Percentiles rank a stretch among this genome's conserved stretches.
Conservation (phyloP, 306 rosid genomes). For the Lupinus albus region DNA sequence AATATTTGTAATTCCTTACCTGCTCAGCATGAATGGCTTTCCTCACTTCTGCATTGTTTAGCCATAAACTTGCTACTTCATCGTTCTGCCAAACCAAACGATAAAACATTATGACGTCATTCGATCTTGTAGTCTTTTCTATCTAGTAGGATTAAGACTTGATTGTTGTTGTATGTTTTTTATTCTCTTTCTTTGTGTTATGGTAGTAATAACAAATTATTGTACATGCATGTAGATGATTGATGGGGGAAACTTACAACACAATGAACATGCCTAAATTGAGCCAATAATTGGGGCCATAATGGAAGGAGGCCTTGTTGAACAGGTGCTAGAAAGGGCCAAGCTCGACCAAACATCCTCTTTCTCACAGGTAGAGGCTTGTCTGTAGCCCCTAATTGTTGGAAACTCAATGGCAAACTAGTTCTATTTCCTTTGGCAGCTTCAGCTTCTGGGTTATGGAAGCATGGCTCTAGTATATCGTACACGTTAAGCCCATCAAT, state of each 20-base stretch:
- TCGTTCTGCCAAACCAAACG: conserved; percentile 54
- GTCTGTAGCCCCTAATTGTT: conserved; percentile 58
- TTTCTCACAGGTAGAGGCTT: conserved; percentile 61
- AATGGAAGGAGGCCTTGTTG: conserved; percentile 59
- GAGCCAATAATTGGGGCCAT: conserved; percentile 59
- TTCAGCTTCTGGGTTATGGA: conserved; percentile 40
- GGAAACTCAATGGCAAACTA: conserved; percentile 61
- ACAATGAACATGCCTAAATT: not conserved
- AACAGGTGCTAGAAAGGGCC: conserved; percentile 71
- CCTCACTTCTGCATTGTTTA: conserved; percentile 60
- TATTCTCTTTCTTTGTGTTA: too few species aligned
- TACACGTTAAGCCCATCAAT: conserved; percentile 60
- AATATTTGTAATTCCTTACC: conserved; percentile 29
- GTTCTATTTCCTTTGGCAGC: conserved; percentile 23
- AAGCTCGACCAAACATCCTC: conserved; percentile 78
- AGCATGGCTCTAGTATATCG: conserved; percentile 71
- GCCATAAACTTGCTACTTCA: conserved; percentile 66
- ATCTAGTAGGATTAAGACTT: too few species aligned
- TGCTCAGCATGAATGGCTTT: conserved; percentile 65
- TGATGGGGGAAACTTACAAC: conserved; percentile 35
- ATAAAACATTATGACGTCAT: too few species aligned
- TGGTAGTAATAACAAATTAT: not conserved
- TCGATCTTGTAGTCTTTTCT: too few species aligned
- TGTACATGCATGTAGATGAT: not conserved
- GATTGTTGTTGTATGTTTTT: too few species aligned